Conservation (phyloP, 225 moss, liverwort and hornwort genomes). For the Bryoerythrophyllum caledonicum region DNA sequence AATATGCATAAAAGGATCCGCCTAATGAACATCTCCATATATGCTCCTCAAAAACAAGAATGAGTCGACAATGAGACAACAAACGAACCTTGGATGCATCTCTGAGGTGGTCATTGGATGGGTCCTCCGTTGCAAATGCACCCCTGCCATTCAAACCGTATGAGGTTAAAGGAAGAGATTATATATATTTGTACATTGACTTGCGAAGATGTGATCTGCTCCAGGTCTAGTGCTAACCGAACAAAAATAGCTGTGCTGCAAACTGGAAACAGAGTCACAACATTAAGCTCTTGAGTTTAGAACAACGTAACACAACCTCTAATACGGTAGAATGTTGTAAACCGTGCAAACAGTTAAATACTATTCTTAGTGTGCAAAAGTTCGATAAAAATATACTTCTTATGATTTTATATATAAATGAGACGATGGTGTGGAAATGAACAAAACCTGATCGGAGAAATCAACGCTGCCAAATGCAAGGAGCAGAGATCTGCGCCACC, state of each 20-base stretch:
- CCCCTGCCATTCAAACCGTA: constrained; percentile 50
- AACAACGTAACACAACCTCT: background rate
- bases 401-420: no score
- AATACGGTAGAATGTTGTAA: background rate
- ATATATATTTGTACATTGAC: constrained; percentile 20
- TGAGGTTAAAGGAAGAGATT: constrained; percentile 20
- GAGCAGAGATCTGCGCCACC: constrained; percentile 63
- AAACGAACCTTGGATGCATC: constrained; percentile 59
- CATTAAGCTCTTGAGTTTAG: no score
- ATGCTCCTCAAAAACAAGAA: constrained; percentile 11
- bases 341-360: constrained; percentile 10
- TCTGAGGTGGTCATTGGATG: constrained; percentile 46
- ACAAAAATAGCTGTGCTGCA: no score
- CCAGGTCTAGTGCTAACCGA: constrained; percentile 5
- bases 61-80: background rate
- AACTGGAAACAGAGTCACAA: constrained; percentile 1
- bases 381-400: no score
- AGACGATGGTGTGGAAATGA: constrained; percentile 19
- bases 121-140: constrained; percentile 66
- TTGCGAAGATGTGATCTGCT: no score
- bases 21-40: background rate
- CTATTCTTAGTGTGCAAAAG: background rate
- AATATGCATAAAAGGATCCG: no score
- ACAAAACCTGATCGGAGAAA: constrained; percentile 72
- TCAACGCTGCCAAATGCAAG: constrained; percentile 48